Evolutionary conservation across 306 rosid genomes (phyloP), one percentile per base, ranked within the genome.

Genomic region (Castanea mollissima): DNA sequence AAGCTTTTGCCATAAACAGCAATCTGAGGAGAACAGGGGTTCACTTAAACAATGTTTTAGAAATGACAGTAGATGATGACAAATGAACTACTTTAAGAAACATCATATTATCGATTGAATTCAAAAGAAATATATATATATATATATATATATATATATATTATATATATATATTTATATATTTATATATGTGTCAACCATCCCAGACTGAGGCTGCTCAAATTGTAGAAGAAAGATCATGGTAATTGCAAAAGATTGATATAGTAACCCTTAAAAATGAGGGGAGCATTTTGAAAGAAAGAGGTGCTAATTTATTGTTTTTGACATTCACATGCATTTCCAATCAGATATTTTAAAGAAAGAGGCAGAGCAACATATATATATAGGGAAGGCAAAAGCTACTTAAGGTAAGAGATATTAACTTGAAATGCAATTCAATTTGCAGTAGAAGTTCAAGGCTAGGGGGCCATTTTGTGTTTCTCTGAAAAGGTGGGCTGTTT

Each of bases 1-100:
- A 95, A 95, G 83, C 91, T 86, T 89, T 95, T 92, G 11, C 99
- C 99, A 83, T 88, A 88, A 80, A 95, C 96, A 74, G 93, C 99
- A 60, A 95, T 95, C 98, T 95, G 92, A 44, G 81, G 55, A 35
- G 55, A 71, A 82, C 57, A 68, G 35, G 76, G 19, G 67, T 38
- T 69, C 8, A 52, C 35, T 80, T 14, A 81, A 62, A 70, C 7
- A 54, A 74, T 77, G 54, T 78, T 27, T 14, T 60, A 68, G 69
- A 74, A 80, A 69, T 21, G 23, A 29, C 55, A 41, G 57, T 21
- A 57, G 55, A 57, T 52, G 78, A 69, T 29, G 68, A 59, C 55
- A 67, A 74, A 32, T 23, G 51, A 71, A 44, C 20, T 71, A 21
- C 59, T 10, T n/a, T 35, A 67, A 34, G 16, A 34, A 67, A 34